Evolutionary conservation across 1,284 basidiomycete genomes (phyloP).

Genomic region (Ceratobasidium sp.): DNA sequence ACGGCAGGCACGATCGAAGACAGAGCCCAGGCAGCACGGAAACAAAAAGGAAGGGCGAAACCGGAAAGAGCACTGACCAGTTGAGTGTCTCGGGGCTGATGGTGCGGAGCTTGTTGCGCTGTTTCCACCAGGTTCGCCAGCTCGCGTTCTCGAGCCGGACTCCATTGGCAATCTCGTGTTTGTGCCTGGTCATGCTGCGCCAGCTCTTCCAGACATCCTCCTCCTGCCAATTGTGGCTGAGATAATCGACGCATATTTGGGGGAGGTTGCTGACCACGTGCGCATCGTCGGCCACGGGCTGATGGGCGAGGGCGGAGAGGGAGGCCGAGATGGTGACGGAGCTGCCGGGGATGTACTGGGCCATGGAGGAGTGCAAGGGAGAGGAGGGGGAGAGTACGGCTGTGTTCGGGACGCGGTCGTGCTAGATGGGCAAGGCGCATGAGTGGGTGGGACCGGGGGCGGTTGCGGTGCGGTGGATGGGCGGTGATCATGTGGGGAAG

Average conservation of each 20-base stretch:
- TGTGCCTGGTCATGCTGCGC: constrained; percentile 98
- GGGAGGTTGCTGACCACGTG: constrained; percentile 56
- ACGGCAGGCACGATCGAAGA: constrained; percentile 16
- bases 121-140: constrained; percentile 99
- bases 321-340: constrained; percentile 43
- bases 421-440: constrained; percentile 8
- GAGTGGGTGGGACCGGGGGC: not conserved
- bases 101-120: constrained; percentile 95
- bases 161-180: constrained; percentile 98
- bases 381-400: constrained; percentile 4
- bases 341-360: constrained; percentile 47
- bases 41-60: constrained; percentile 32
- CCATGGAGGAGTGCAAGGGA: constrained; percentile 44
- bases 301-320: constrained; percentile 41
- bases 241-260: constrained; percentile 68
- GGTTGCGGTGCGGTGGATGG: constrained; percentile 1
- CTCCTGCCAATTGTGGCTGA: constrained; percentile 95
- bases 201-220: constrained; percentile 99
- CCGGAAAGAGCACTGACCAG: constrained; percentile 71
- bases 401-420: constrained; percentile 1
- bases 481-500: constrained; percentile 20
- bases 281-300: constrained; percentile 55
- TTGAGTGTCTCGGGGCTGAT: constrained; percentile 97
- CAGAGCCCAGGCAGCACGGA: constrained; percentile 40
- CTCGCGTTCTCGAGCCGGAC: constrained; percentile 95